phyloP scores from a whole-genome alignment of 1,284 basidiomycete species.

The Stereum hirsutum region DNA sequence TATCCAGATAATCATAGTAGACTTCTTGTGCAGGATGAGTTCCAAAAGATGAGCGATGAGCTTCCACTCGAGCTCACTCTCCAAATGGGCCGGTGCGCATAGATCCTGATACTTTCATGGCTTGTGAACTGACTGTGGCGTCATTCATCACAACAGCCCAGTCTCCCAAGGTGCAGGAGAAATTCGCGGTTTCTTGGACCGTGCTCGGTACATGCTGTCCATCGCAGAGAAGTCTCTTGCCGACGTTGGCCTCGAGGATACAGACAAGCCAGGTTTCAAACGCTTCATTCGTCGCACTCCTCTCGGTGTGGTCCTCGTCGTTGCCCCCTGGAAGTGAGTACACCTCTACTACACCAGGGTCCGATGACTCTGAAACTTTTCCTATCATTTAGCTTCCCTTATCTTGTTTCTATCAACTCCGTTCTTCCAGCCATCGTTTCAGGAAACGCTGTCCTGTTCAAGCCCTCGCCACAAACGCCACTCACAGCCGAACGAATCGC shows the following conservation, averaged over 20 bases:
- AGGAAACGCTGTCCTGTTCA: slow-evolving; percentile 85
- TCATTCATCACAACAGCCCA: slow-evolving; percentile 42
- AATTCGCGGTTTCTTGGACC: slow-evolving; percentile 71
- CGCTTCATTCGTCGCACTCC: slow-evolving; percentile 79
- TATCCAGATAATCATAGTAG: too few relatives aligned
- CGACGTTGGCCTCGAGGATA: slow-evolving; percentile 68
- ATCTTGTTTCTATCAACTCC: slow-evolving; percentile 83
- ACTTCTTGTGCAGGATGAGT: slow-evolving; percentile 58
- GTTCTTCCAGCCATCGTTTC: slow-evolving; percentile 84
- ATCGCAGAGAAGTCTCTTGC: slow-evolving; percentile 73
- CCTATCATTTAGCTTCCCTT: slow-evolving; percentile 61
- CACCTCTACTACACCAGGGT: slow-evolving; percentile 15
- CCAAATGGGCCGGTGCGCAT: slow-evolving; percentile 69
- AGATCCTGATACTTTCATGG: not conserved
- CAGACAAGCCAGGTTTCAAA: slow-evolving; percentile 75
- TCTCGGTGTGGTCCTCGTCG: slow-evolving; percentile 81
- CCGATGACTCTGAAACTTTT: not conserved
- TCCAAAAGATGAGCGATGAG: slow-evolving; percentile 60
- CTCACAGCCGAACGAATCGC: slow-evolving; percentile 78
- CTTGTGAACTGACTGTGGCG: slow-evolving; percentile 1
- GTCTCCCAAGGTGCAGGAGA: slow-evolving; percentile 73
- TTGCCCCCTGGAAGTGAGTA: slow-evolving; percentile 82
- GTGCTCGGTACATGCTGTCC: slow-evolving; percentile 78
- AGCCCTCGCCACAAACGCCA: slow-evolving; percentile 94
- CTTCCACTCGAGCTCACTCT: slow-evolving; percentile 69